phyloP scores from a whole-genome alignment of 1,284 basidiomycete genomes.

The Irpex lacteus region DNA sequence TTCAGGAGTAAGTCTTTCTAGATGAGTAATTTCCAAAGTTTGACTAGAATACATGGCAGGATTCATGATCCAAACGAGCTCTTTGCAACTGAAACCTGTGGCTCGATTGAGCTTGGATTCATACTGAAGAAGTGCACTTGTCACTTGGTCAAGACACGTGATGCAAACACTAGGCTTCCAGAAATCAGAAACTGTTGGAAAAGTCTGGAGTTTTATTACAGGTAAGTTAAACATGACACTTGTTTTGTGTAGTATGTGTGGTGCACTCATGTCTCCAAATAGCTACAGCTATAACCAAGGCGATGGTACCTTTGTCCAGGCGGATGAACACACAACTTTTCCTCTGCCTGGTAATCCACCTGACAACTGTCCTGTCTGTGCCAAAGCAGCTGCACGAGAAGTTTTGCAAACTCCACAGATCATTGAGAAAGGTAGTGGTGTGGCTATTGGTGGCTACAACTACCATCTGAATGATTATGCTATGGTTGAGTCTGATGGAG shows the following conservation, averaged over 20 bases:
- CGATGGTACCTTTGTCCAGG: slow-evolving; percentile 33
- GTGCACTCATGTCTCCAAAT: neutral
- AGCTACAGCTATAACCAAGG: slow-evolving; percentile 26
- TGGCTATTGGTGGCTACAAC: slow-evolving; percentile 38
- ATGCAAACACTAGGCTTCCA: neutral
- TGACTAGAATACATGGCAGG: neutral
- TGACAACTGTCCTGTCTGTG: slow-evolving; percentile 52
- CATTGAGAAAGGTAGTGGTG: slow-evolving; percentile 30
- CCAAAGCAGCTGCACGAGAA: slow-evolving; percentile 28
- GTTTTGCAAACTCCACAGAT: slow-evolving; percentile 24
- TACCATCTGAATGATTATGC: slow-evolving; percentile 60
- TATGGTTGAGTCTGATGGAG: slow-evolving; percentile 37
- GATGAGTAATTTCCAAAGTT: neutral
- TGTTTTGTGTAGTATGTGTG: neutral
- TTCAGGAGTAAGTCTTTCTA: slow-evolving; percentile 39
- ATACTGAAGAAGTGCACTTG: slow-evolving; percentile 41
- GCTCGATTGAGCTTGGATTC: slow-evolving; percentile 32
- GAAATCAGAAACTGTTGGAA: neutral
- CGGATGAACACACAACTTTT: slow-evolving; percentile 16
- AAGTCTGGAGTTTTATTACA: slow-evolving; percentile 52
- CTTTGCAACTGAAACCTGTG: slow-evolving; percentile 57
- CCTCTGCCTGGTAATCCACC: slow-evolving; percentile 30
- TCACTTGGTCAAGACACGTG: slow-evolving; percentile 32
- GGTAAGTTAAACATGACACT: slow-evolving; percentile 34
- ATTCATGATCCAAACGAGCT: slow-evolving; percentile 62